These are phyloP conservation scores for Ceratocystiopsis brevicomis DNA, from an alignment of 2,329 filamentous ascomycete genomes.

Conservation along the genomic window DNA sequence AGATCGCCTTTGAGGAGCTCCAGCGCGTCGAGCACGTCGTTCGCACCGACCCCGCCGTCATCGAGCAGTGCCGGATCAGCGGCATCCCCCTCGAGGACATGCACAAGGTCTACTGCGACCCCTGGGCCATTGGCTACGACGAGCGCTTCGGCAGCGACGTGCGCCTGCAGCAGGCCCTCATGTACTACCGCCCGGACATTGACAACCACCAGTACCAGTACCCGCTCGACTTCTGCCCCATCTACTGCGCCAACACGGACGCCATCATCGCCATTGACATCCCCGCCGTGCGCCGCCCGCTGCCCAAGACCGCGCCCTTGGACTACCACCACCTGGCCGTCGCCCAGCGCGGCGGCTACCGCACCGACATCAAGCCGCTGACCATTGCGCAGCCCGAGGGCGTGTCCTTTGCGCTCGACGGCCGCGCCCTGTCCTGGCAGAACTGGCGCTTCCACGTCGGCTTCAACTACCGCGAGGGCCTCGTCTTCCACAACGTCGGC, in stretches of 20 bases:
- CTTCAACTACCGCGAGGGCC: conserved; percentile 87
- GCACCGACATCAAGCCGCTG: conserved; percentile 61
- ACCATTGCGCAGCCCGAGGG: conserved; percentile 61
- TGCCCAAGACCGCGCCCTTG: conserved; percentile 52
- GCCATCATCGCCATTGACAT: conserved; percentile 71
- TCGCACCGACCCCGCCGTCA: conserved; percentile 65
- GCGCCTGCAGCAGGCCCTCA: conserved; percentile 76
- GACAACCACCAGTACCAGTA: conserved; percentile 85
- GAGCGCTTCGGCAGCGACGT: conserved; percentile 65
- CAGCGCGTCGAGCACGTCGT: conserved; percentile 59
- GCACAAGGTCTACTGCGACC: conserved; percentile 92
- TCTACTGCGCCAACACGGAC: conserved; percentile 65
- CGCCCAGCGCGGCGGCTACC: conserved; percentile 54
- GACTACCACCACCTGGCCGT: conserved; percentile 66
- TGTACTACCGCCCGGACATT: conserved; percentile 79
- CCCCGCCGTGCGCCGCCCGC: conserved; percentile 53
- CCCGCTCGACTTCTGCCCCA: conserved; percentile 84
- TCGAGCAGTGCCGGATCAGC: conserved; percentile 71
- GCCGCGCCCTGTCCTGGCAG: conserved; percentile 65
- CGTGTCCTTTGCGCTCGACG: conserved; percentile 53
- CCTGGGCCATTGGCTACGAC: conserved; percentile 91
- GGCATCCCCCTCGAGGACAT: conserved; percentile 70
- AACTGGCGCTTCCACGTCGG: conserved; percentile 88
- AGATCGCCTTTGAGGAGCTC: conserved; percentile 85
- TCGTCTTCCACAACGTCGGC: conserved; percentile 76